Base-by-base conservation (phyloP, 2,329 filamentous ascomycete species). In the Pezicula carpinea region DNA sequence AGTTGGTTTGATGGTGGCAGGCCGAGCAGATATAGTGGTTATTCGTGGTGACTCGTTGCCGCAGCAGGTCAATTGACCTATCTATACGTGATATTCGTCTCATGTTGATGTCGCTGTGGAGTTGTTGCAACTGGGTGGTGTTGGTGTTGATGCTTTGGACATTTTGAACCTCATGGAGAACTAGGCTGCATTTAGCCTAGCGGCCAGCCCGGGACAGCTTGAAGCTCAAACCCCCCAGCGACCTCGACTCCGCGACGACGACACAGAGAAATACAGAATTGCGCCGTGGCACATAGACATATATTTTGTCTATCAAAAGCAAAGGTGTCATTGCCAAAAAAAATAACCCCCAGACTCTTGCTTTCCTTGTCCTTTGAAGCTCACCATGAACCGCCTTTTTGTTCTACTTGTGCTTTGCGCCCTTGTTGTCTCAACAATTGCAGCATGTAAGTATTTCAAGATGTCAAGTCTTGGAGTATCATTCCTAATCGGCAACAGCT, bases 401-500 rank as follows among this genome's bases (percentile, higher is more conserved):
- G 44, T 55, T 18, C 43, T 61, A 18, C 44, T 57, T 6, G 43
- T 48, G 15, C 49, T 61, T 10, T 56, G 51, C 47, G 46, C 55
- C 18, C 43, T 65, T 15, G 50, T 64, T 11, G 22, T 58, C 43
- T 51, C 55, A 19, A 45, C 46, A 15, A 39, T 60, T 32, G 58
- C 57, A 49, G 55, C 51, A 11, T 58, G 63, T 64, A 51, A 52
- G 59, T 56, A 18, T 26, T 49, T 13, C 17, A 11, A 23, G 1
- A 8, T 23, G 3, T 32, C 15, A 22, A n/a, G n/a, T 10, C 35
- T 36, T 43, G 29, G 34, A 29, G 8, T 11, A 29, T n/a, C 33
- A 19, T 29, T 52, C 10, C 61, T 62, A 52, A 64, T 53, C 45
- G 18, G n/a, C 23, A 31, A 13, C 58, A 83, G 80, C 76, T 26